These are phyloP conservation scores for Globisporangium alternatum DNA, from an alignment of 352 stramenopile species.

Conservation along the genomic window DNA sequence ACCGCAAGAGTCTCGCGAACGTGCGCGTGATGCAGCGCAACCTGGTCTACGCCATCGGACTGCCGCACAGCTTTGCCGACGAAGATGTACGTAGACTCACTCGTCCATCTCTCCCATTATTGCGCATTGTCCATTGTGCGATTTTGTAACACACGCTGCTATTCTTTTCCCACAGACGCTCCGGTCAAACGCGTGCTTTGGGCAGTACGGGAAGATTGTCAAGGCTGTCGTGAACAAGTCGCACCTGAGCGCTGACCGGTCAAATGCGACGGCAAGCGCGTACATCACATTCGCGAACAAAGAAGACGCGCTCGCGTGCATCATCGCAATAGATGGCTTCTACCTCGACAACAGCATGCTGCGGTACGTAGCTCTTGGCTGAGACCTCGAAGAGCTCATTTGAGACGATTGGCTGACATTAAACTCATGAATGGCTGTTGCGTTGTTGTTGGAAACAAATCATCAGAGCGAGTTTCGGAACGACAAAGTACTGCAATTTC, in stretches of 20 bases:
- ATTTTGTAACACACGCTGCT: background rate
- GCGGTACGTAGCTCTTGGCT: slow-evolving; percentile 32
- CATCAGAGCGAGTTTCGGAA: slow-evolving; percentile 89
- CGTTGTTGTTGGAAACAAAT: background rate
- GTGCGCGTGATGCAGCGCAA: slow-evolving; percentile 93
- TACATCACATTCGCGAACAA: slow-evolving; percentile 94
- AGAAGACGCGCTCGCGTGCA: slow-evolving; percentile 89
- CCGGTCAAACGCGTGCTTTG: slow-evolving; percentile 87
- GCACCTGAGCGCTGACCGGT: slow-evolving; percentile 63
- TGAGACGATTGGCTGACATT: background rate
- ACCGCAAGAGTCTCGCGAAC: slow-evolving; percentile 86
- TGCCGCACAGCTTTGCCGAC: slow-evolving; percentile 82
- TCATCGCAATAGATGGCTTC: slow-evolving; percentile 91
- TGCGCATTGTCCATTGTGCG: background rate
- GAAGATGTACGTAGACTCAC: slow-evolving; percentile 49
- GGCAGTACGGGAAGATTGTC: slow-evolving; percentile 92
- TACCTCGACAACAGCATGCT: slow-evolving; percentile 78
- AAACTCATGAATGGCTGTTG: background rate
- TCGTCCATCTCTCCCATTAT: background rate
- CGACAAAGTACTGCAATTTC: slow-evolving; percentile 96
- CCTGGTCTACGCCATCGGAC: slow-evolving; percentile 93
- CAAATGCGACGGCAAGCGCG: slow-evolving; percentile 79
- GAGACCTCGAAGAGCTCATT: background rate
- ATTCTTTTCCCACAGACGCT: slow-evolving; percentile 42
- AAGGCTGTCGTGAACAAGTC: slow-evolving; percentile 92